Evolutionary conservation across 1,284 basidiomycete genomes (phyloP).

Genomic region (Erythrobasidium hasegawianum): DNA sequence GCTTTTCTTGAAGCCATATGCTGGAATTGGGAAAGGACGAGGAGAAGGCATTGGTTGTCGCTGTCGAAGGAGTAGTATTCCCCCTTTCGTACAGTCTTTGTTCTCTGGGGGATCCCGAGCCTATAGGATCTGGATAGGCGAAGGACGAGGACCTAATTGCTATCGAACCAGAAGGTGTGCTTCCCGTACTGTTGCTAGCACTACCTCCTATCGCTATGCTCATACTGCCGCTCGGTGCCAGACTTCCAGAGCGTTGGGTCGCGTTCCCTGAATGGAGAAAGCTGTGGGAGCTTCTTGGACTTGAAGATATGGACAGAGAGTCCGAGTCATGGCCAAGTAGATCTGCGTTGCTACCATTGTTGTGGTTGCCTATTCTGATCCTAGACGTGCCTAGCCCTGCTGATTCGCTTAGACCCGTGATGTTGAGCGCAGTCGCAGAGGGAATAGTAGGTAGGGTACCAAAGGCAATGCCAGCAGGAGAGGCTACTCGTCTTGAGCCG

Average conservation of each 20-base stretch:
- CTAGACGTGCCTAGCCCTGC: background rate
- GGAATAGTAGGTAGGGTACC: background rate
- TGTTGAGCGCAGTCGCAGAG: background rate
- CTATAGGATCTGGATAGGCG: conserved; percentile 8
- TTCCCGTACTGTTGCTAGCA: background rate
- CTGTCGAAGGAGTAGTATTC: background rate
- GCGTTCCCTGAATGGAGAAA: background rate
- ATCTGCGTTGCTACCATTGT: too few relatives aligned
- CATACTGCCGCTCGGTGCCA: background rate
- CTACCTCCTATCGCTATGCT: too few relatives aligned
- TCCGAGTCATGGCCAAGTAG: too few relatives aligned
- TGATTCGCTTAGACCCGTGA: background rate
- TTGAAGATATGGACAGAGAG: background rate
- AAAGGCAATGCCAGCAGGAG: background rate
- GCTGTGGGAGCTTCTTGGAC: background rate
- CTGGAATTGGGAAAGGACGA: conserved; percentile 27
- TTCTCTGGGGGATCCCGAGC: conserved; percentile 23
- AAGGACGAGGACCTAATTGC: too few relatives aligned
- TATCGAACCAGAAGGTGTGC: background rate
- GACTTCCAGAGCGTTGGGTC: background rate
- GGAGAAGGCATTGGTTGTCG: conserved; percentile 13
- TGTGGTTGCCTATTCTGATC: too few relatives aligned
- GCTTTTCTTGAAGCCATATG: conserved; percentile 24
- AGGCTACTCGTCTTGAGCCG: background rate
- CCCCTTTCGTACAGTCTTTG: conserved; percentile 28